Evolutionary conservation across 1,284 basidiomycete species (phyloP), one percentile per base, ranked within the genome.

Genomic region (Trichosporon coremiiforme): DNA sequence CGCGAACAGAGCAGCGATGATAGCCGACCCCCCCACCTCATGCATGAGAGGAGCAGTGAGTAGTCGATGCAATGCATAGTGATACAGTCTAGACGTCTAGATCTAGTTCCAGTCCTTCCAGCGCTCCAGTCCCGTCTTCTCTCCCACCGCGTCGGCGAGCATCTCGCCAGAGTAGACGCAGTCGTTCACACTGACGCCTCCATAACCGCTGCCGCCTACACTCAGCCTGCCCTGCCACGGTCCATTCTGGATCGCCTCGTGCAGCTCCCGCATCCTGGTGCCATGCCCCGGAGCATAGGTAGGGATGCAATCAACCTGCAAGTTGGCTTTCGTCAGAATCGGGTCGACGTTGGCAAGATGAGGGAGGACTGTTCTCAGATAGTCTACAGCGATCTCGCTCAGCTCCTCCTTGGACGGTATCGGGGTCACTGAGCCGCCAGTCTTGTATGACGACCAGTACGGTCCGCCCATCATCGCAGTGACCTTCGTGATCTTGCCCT

Each of bases 391-490:
- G 1, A 79, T 76, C 70, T 80, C 71, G 13, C 76, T 62, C 1
- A 82, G 73, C 0, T 74, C 73, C 4, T 77, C 71, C 0, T 75
- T 29, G 4, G 67, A 65, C 0, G 67, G 36, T 17, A 53, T 68
- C 35, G 62, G 67, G 4, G 45, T 17, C 7, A 62, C 57, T 10
- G 57, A 35, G 31, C 57, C 57, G 31, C 29, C 57, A 70, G 68
- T 6, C 65, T 12, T 73, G 71, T 83, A 83, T 4, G 85, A 82
- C 2, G 85, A 78, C 78, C 85, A 86, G 79, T 91, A 88, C 0
- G 92, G 91, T 0, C 95, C 95, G 13, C 95, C 95, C 47, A 95
- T 85, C 93, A 99, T 97, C 66, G 95, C 88, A 0, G 95, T 95
- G 72, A 97, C 80, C 80, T 97, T 97, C 20, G 82, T 82, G 3